Evolutionary conservation across 1,284 basidiomycete species (phyloP).

Genomic region (Cystobasidium pallidum): DNA sequence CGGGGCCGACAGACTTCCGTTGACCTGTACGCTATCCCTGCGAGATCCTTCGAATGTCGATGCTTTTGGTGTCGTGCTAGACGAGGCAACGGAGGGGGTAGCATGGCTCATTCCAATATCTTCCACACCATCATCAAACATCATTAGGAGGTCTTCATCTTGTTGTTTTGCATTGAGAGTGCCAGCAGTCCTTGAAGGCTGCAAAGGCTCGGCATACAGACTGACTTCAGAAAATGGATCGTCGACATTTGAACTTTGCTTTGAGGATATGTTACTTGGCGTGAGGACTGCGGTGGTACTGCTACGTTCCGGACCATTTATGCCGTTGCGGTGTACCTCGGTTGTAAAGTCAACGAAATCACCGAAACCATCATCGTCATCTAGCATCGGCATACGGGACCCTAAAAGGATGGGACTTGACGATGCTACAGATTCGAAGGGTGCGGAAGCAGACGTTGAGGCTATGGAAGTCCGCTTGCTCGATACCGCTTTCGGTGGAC

Average conservation of each 20-base stretch:
- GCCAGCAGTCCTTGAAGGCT: not conserved
- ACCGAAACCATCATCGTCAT: conserved; percentile 66
- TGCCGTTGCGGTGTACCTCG: not conserved
- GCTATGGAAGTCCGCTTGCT: not conserved
- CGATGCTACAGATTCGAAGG: no score
- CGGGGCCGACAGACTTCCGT: not conserved
- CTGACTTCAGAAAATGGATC: conserved; percentile 35
- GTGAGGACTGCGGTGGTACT: no score
- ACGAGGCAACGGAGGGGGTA: not conserved
- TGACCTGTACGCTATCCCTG: not conserved
- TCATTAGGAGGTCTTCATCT: conserved; percentile 55
- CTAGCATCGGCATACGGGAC: not conserved
- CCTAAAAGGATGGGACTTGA: conserved; percentile 53
- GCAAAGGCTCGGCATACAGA: conserved; percentile 38
- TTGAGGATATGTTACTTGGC: not conserved
- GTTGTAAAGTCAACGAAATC: conserved; percentile 81
- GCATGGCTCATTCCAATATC: conserved; percentile 38
- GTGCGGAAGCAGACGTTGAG: conserved; percentile 54
- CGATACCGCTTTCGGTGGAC: not conserved
- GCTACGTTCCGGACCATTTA: not conserved
- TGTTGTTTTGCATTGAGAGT: conserved; percentile 1
- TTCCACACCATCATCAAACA: conserved; percentile 57
- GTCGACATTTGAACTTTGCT: not conserved
- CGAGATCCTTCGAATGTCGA: not conserved
- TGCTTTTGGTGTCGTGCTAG: not conserved